Evolutionary conservation across 768 basidiomycete genomes (phyloP), one percentile per base, ranked within the genome.

Genomic region (Zangia roseola): DNA sequence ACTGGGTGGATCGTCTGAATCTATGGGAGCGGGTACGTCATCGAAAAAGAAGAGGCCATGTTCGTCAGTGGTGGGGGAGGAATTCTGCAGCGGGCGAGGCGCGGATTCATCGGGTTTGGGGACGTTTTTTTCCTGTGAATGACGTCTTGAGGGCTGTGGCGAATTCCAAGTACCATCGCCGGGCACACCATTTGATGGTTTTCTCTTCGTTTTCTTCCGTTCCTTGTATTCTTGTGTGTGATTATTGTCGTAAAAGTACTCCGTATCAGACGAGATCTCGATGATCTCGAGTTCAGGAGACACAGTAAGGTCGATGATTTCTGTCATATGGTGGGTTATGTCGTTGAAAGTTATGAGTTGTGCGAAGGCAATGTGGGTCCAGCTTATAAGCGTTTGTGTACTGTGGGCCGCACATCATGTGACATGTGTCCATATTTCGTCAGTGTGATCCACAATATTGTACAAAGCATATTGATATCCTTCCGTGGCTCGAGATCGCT

Each of bases 41-140:
- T 87, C 86, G 45, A 84, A 58, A 56, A 73, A 77, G 60, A 83
- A 86, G 10, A 79, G 45, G 21, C 40, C 52, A 24, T 51, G 34
- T 39, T 60, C 54, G 20, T 52, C 49, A 8, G 53, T 30, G 30
- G 39, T 47, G 53, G 59, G 40, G 50, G 54, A 34, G 54, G 64
- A 35, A 48, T 25, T 41, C 26, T 36, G 30, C 54, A 61, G 52
- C 49, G 68, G n/a, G 59, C 24, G 58, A 63, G 57, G 40, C 35
- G 40, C n/a, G 47, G 54, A 41, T 49, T 14, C 43, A n/a, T 45
- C 17, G 28, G 35, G 40, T 34, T 47, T 34, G 21, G 33, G 45
- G 47, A 10, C n/a, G 48, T 23, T 40, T 38, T 43, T 31, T 34
- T 56, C 56, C 6, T 41, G 56, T 12, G 66, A 59, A 43, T 52